Evolutionary conservation across 2,329 filamentous ascomycete genomes (phyloP).

Genomic region (Fusarium sp.): DNA sequence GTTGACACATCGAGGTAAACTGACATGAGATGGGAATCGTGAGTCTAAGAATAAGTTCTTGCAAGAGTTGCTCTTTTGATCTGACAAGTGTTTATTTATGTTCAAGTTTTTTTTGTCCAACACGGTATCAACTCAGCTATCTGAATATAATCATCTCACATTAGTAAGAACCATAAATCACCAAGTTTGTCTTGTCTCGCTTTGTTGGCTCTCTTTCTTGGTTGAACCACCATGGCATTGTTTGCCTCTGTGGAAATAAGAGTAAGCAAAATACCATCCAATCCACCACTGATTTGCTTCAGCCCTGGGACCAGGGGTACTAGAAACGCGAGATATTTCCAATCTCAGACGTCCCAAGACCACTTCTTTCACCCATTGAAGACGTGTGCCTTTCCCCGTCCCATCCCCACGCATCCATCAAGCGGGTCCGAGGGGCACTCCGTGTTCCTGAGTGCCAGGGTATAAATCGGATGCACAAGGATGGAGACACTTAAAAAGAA

Average conservation of each 20-base stretch:
- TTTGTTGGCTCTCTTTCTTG: neutral
- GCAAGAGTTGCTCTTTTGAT: neutral
- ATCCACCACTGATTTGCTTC: conserved; percentile 2
- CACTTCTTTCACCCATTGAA: neutral
- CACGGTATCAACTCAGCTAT: no score
- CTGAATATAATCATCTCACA: no score
- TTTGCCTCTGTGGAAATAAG: neutral
- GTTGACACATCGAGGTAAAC: neutral
- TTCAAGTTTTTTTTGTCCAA: no score
- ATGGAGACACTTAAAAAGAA: conserved; percentile 22
- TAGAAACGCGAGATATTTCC: neutral
- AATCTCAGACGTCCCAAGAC: neutral
- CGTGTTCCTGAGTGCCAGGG: conserved; percentile 30
- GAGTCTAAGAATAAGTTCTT: conserved; percentile 1
- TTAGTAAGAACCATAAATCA: no score
- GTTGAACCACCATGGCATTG: neutral
- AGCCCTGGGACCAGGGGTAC: conserved; percentile 19
- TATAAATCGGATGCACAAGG: conserved; percentile 20
- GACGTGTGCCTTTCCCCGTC: conserved; percentile 13
- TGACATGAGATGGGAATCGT: conserved; percentile 12
- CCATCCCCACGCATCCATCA: conserved; percentile 20
- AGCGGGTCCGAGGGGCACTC: conserved; percentile 17
- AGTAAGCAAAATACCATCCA: conserved; percentile 2
- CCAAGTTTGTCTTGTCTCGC: neutral
- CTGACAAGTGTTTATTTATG: neutral